phyloP scores from a whole-genome alignment of 1,284 basidiomycete species.

The Porogramme epimiltina region DNA sequence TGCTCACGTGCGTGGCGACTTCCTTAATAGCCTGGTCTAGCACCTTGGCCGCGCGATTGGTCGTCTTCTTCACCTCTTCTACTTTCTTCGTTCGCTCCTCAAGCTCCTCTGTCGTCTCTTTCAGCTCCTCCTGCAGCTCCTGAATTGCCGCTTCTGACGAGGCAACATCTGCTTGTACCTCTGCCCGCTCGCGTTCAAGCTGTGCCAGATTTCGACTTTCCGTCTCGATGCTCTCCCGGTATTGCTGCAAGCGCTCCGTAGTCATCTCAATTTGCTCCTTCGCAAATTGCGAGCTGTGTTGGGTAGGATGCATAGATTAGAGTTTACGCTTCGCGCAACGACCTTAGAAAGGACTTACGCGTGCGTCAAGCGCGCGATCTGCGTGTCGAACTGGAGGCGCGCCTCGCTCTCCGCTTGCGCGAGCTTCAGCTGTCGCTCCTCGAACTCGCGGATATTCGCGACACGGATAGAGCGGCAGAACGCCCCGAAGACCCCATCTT shows the following conservation, averaged over 20 bases:
- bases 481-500: constrained; percentile 76
- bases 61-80: constrained; percentile 77
- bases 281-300: constrained; percentile 74
- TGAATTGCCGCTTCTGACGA: constrained; percentile 61
- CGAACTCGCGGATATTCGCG: constrained; percentile 89
- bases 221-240: constrained; percentile 55
- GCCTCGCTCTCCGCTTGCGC: constrained; percentile 89
- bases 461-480: constrained; percentile 89
- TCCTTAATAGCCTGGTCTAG: constrained; percentile 91
- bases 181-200: constrained; percentile 59
- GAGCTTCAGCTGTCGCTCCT: constrained; percentile 87
- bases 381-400: constrained; percentile 81
- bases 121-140: constrained; percentile 61
- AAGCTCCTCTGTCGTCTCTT: constrained; percentile 60
- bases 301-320: background rate
- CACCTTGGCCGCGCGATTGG: constrained; percentile 69
- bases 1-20: constrained; percentile 73
- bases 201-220: constrained; percentile 62
- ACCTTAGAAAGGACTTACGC: constrained; percentile 57
- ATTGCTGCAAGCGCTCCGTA: constrained; percentile 61
- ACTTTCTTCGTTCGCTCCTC: constrained; percentile 72
- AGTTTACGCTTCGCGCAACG: no score
- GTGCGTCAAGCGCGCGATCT: constrained; percentile 86
- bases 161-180: constrained; percentile 67
- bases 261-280: constrained; percentile 68